Base-by-base conservation (phyloP, 1,284 basidiomycete genomes). In the Heterobasidion annosum region DNA sequence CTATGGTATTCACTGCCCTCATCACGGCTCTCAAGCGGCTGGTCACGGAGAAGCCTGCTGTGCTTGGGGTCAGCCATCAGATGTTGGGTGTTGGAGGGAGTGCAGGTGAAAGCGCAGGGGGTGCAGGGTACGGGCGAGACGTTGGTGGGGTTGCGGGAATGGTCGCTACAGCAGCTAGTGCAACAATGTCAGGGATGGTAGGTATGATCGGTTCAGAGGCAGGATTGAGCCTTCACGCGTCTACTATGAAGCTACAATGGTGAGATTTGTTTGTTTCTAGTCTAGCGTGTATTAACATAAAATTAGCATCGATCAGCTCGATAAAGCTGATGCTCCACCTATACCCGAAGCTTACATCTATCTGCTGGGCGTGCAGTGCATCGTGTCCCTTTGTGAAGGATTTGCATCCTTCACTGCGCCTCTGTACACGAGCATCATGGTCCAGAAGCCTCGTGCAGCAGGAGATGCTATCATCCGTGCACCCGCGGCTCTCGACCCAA, bases 341-440 rank as follows among this genome's bases (percentile, higher is more conserved):
- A 91, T 96, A 50, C 94, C 94, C 0, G 93, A 98, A 58, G 81
- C 90, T 0, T 98, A 99, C 67, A 80, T 93, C 55, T 97, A 95
- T 66, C 83, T 98, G 1, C 81, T 99, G 1, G 89, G 88, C 1
- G 78, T 97, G 0, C 94, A 98, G 64, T 93, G 90, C 60, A 78
- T 98, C 7, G 81, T 90, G 18, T 88, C 91, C 0, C 74, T 99
- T 2, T 92, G 90, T 50, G 92, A 97, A 64, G 93, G 93, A 3
- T 88, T 98, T 56, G 87, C 88, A 0, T 72, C 80, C 0, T 86
- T 82, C 61, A 82, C 83, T 0, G 80, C 85, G 0, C 85, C 88
- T 0, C 68, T 90, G 34, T 89, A 90, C 69, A 85, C 75, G 59
- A 68, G 79, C 25, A 75, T 86, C 56, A 78, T 82, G 63, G 72